Percentiles rank a stretch among this genome's conserved stretches.
Evolutionary conservation across 768 basidiomycete species (phyloP).

Genomic region (Melanogaster broomeanus): DNA sequence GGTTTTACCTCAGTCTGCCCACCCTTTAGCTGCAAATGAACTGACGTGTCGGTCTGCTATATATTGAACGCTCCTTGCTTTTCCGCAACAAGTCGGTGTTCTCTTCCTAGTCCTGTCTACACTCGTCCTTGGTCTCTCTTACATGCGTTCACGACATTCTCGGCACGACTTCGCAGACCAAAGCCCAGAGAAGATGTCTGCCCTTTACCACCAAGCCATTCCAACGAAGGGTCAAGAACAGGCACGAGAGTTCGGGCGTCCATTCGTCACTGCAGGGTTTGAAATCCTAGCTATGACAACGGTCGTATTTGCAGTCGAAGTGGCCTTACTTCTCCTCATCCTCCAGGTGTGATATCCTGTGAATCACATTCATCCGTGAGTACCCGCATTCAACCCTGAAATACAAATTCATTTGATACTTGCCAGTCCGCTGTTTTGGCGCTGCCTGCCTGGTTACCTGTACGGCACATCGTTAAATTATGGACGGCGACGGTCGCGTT

Average conservation of each 20-base stretch:
- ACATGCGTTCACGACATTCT: conserved; percentile 63
- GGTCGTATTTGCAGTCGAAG: conserved; percentile 64
- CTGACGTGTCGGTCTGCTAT: not conserved
- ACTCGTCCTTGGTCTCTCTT: conserved; percentile 58
- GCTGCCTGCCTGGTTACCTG: conserved; percentile 6
- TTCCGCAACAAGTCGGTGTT: conserved; percentile 47
- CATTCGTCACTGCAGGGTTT: conserved; percentile 82
- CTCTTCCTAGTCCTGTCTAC: conserved; percentile 64
- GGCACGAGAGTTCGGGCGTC: conserved; percentile 68
- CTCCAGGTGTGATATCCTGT: conserved; percentile 32
- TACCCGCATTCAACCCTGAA: not conserved
- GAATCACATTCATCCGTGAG: conserved; percentile 9
- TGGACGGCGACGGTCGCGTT: not conserved
- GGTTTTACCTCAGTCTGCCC: not conserved
- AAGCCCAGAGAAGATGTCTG: conserved; percentile 32
- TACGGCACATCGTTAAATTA: conserved; percentile 14
- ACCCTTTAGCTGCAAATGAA: not conserved
- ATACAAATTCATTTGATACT: not conserved
- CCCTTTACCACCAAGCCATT: conserved; percentile 39
- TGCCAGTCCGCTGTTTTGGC: conserved; percentile 1
- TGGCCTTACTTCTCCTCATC: conserved; percentile 66
- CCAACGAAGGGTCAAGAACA: conserved; percentile 63
- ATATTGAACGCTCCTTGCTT: conserved; percentile 27
- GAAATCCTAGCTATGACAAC: conserved; percentile 57
- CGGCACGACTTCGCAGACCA: conserved; percentile 78